phyloP scores from a whole-genome alignment of 345 rosid species.

The Brassica juncea region DNA sequence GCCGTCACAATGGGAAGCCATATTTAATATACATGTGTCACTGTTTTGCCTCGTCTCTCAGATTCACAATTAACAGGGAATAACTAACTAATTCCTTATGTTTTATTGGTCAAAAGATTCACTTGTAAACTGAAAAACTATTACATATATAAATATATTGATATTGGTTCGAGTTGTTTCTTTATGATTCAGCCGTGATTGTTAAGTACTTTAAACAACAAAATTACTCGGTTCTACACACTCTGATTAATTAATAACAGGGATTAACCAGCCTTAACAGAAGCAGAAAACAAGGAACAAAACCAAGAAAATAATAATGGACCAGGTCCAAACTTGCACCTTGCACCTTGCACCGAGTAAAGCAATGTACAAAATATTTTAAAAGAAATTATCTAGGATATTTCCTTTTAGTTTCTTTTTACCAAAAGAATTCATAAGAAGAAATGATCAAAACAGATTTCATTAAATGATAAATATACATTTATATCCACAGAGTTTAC shows the following conservation, averaged over 20 bases:
- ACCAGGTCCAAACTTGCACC: too few species aligned
- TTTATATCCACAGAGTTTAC: too few species aligned
- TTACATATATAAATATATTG: neutral
- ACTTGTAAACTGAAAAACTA: neutral
- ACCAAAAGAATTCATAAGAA: too few species aligned
- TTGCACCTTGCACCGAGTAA: too few species aligned
- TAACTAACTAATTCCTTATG: neutral
- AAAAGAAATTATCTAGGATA: too few species aligned
- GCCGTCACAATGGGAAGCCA: conserved; percentile 40
- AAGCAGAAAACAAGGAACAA: neutral
- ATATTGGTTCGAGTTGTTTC: neutral
- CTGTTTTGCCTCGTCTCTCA: neutral
- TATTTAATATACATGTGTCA: conserved; percentile 13
- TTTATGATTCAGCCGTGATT: neutral
- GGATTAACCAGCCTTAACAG: neutral
- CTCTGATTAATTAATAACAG: neutral
- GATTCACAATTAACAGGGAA: neutral
- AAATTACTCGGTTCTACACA: neutral
- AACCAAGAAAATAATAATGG: neutral
- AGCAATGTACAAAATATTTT: too few species aligned
- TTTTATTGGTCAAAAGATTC: neutral
- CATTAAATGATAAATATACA: too few species aligned
- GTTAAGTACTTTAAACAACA: neutral
- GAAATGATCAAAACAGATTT: too few species aligned
- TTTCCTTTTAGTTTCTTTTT: too few species aligned